phyloP scores from a whole-genome alignment of 257 asterid species.

The Ocimum tenuiflorum region DNA sequence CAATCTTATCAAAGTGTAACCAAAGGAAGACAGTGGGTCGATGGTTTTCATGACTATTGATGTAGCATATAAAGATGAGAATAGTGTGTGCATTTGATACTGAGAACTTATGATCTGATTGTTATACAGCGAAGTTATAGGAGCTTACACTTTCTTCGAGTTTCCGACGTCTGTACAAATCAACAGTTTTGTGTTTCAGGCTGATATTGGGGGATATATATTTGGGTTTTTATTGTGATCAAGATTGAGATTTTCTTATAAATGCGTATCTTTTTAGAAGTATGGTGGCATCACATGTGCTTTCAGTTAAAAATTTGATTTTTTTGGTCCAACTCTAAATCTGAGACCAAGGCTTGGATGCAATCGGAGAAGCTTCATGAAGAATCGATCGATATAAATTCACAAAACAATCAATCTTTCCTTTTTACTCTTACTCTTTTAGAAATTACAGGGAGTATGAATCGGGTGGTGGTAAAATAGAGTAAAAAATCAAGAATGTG shows the following conservation, averaged over 20 bases:
- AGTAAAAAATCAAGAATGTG: background rate
- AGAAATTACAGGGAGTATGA: too few species aligned
- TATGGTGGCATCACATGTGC: too few species aligned
- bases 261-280: too few species aligned
- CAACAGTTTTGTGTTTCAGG: background rate
- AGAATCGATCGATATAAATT: background rate
- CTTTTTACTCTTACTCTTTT: background rate
- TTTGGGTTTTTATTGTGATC: background rate
- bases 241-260: background rate
- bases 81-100: constrained; percentile 14
- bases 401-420: background rate
- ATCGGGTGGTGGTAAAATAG: background rate
- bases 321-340: too few species aligned
- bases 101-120: constrained; percentile 10
- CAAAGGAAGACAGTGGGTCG: constrained; percentile 4
- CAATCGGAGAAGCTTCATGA: background rate
- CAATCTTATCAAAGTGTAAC: background rate
- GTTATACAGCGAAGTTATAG: constrained; percentile 11
- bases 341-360: background rate
- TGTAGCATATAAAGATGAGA: constrained; percentile 6
- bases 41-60: constrained; percentile 11
- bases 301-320: too few species aligned
- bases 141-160: constrained; percentile 5
- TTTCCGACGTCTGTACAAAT: constrained; percentile 11
- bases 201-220: background rate